Base-by-base conservation (phyloP, 805 yeast species). In the Saturnispora bothae region DNA sequence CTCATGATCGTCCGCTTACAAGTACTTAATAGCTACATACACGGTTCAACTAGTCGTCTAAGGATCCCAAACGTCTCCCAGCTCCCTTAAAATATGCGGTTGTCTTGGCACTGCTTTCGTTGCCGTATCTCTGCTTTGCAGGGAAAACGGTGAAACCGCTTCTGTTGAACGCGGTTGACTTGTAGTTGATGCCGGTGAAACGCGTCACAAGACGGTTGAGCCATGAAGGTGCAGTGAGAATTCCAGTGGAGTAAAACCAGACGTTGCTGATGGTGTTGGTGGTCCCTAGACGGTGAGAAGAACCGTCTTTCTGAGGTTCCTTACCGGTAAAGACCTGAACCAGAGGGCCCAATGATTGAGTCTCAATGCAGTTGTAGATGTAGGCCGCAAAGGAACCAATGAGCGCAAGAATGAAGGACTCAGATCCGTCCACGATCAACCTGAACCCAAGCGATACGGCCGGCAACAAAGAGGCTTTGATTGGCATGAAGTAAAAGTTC, bases 331-430 rank as follows among this genome's bases (percentile, higher is more conserved):
- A 28, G 13, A 56, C 28, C 1, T 55, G 43, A 48, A 57, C 51
- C 22, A 69, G 44, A 4, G 74, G 73, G 0, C 75, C 75, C 32
- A 57, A 52, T 3, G 83, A 70, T 29, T 64, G 58, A 0, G 83
- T 75, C 48, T 76, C 82, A 31, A 76, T 52, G 50, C 84, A 78
- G 43, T 69, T 71, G 57, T 75, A 77, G 4, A 74, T 42, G 50
- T 78, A 78, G 0, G 75, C 82, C 3, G 73, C 72, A 15, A 59
- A 46, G 42, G 72, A 64, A 3, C 84, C 84, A 29, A 70, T 52
- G 4, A 68, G 43, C 0, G 71, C 60, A 41, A 68, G 62, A 3
- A 59, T 47, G 37, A 66, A 62, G 15, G 64, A 52, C 3, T 57
- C 50, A 29, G 57, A 60, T 3, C 76, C 76, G 29, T 61, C 65